Evolutionary conservation across 768 basidiomycete species (phyloP), one percentile per base, ranked within the genome.

Genomic region (Trametes punicea): DNA sequence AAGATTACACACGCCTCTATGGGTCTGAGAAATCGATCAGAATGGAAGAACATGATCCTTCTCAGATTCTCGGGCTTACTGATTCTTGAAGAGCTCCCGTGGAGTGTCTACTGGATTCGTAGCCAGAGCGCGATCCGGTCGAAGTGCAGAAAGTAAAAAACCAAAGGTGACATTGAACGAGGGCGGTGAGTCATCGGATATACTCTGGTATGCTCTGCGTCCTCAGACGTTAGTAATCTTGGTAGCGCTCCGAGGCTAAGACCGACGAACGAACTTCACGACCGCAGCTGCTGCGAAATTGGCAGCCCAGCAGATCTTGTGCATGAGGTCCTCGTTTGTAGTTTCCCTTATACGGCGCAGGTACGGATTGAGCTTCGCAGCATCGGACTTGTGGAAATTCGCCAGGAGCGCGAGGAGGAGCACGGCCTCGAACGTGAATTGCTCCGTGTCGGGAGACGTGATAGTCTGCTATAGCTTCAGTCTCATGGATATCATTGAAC

Each of bases 371-470:
- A 86, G 75, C 59, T 79, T 84, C 9, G 83, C 81, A 9, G 84
- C 84, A 63, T 87, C 85, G 0, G 84, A 85, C 63, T 83, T 85
- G 66, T 88, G 87, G 65, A 83, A 89, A 62, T 86, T 87, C 50
- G 81, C 81, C 2, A 89, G 76, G 30, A 87, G 69, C 10, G 81
- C 74, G n/a, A 87, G 74, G 6, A 88, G 70, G 6, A 87, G 70
- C 0, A 76, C 70, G 1, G 83, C 81, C 63, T 87, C 84, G 51
- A 85, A 82, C 0, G 83, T 76, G 64, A 71, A 85, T 46, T 75
- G 73, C 58, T 79, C 77, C 4, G 79, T 86, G 20, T 80, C 77
- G 1, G 76, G 77, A 9, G 75, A 74, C 57, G 77, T 84, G 26
- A 86, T 75, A 30, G 86, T 71, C 87, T 87, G 42, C 6, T 23